Percentiles rank a stretch among this genome's conserved stretches.
These are phyloP conservation scores for Ceratocystis alfenasii DNA, from an alignment of 2,329 filamentous ascomycete species.

Conservation along the genomic window DNA sequence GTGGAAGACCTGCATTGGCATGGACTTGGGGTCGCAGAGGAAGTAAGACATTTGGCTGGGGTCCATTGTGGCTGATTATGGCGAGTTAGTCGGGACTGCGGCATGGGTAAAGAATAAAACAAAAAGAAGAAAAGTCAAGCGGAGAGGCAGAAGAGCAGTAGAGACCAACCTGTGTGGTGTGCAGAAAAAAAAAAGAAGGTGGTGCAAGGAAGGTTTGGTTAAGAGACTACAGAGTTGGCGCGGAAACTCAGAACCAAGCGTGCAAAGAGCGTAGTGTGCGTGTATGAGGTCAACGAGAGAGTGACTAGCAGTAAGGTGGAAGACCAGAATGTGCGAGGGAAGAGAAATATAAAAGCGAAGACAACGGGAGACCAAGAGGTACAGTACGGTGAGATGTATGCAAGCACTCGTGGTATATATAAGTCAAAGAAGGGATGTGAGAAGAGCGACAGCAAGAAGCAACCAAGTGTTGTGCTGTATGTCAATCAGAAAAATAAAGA, in stretches of 20 bases:
- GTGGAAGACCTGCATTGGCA: conserved; percentile 56
- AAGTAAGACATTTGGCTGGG: conserved; percentile 64
- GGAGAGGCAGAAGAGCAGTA: background rate
- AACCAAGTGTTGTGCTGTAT: background rate
- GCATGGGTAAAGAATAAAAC: background rate
- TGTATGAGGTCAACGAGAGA: background rate
- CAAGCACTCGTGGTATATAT: too few species aligned
- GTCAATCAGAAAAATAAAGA: background rate
- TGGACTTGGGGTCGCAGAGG: conserved; percentile 65
- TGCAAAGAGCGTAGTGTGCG: background rate
- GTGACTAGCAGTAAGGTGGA: background rate
- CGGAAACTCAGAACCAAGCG: background rate
- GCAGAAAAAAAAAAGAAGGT: background rate
- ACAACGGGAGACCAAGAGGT: too few species aligned
- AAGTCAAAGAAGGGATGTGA: background rate
- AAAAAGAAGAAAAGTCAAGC: too few species aligned
- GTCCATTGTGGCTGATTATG: conserved; percentile 46
- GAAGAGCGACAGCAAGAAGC: background rate
- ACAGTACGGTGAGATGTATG: too few species aligned
- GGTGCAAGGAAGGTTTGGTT: background rate
- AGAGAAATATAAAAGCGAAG: background rate
- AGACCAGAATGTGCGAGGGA: background rate
- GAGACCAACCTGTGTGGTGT: conserved; percentile 4
- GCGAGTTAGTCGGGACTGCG: conserved; percentile 17
- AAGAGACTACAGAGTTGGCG: background rate